Percentiles rank a stretch among this genome's conserved stretches.
phyloP scores from a whole-genome alignment of 495 filamentous ascomycete species.

The Annulohypoxylon stygium region DNA sequence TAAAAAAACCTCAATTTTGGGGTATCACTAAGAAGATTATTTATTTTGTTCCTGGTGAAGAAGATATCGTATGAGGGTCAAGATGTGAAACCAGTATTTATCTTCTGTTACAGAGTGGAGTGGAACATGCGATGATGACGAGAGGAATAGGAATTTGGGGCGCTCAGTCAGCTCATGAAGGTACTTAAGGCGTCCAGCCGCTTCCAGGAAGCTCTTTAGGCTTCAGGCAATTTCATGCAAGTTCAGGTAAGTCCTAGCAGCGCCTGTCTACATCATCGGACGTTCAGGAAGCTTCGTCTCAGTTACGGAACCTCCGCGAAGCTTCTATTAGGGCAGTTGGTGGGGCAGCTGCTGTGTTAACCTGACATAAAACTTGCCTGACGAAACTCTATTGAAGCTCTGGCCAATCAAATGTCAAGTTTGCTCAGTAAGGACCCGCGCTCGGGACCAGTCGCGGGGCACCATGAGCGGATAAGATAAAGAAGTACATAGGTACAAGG shows the following conservation, averaged over 20 bases:
- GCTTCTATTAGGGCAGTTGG: slow-evolving; percentile 35
- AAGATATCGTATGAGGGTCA: slow-evolving; percentile 15
- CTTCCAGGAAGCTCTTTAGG: slow-evolving; percentile 20
- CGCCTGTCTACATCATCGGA: slow-evolving; percentile 43
- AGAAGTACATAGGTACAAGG: slow-evolving; percentile 1
- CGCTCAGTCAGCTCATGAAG: slow-evolving; percentile 28
- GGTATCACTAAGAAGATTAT: slow-evolving; percentile 29
- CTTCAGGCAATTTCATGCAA: neutral
- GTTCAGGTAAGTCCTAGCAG: slow-evolving; percentile 15
- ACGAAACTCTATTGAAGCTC: slow-evolving; percentile 14
- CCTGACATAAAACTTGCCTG: slow-evolving; percentile 24
- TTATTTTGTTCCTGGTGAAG: slow-evolving; percentile 25
- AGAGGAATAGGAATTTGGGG: slow-evolving; percentile 18
- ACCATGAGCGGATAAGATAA: neutral
- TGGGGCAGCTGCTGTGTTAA: slow-evolving; percentile 25
- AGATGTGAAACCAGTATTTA: slow-evolving; percentile 37
- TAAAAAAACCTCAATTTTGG: neutral
- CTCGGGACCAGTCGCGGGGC: neutral
- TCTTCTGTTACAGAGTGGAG: slow-evolving; percentile 37
- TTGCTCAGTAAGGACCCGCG: neutral
- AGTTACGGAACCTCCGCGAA: slow-evolving; percentile 30
- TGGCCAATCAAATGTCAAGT: neutral
- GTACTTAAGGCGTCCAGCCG: slow-evolving; percentile 18
- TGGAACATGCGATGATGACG: slow-evolving; percentile 44
- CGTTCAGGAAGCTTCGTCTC: slow-evolving; percentile 31